Evolutionary conservation across 2,329 filamentous ascomycete species (phyloP), one percentile per base, ranked within the genome.

Genomic region (Phaeosphaeriaceae sp.): DNA sequence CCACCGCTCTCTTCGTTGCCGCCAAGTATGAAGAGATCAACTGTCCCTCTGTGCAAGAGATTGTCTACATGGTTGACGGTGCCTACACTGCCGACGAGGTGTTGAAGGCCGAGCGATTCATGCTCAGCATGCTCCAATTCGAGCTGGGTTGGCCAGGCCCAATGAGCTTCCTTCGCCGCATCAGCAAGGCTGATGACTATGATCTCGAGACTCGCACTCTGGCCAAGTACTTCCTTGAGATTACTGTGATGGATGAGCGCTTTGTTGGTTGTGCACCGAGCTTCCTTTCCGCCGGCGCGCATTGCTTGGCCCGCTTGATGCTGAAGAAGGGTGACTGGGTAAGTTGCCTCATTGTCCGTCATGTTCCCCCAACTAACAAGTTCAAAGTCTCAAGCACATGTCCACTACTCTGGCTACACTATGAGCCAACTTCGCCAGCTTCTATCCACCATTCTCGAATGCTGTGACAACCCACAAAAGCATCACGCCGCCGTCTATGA

Each of bases 11-110:
- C 66, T 93, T 98, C 70, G 89, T 99, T 60, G 95, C 95, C 13
- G 91, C 95, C 68, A 99, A 99, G 80, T 99, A 97, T 75, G 95
- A 99, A 79, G 95, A 99, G 81, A 97, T 99, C 82, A 96, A 97
- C 79, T 97, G 93, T 78, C 95, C 93, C 22, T 97, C 94, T 0
- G 88, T 99, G 21, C 87, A 91, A 61, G 95, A 99, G 82, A 96
- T 99, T 71, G 91, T 97, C 59, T 98, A 94, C 83, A 98, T 99
- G 94, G 95, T 99, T 42, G 95, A 99, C 75, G 87, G 89, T 45
- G 93, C 92, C 54, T 99, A 97, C 80, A 91, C 86, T 2, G 85
- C 87, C 17, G 93, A 97, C 56, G 95, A 98, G 81, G 94, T 99
- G 56, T 86, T 98, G 65, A 97, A 98, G 82, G 95, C 95, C 0